phyloP scores from a whole-genome alignment of 2,329 filamentous ascomycete species.

The Penicillium sp. region DNA sequence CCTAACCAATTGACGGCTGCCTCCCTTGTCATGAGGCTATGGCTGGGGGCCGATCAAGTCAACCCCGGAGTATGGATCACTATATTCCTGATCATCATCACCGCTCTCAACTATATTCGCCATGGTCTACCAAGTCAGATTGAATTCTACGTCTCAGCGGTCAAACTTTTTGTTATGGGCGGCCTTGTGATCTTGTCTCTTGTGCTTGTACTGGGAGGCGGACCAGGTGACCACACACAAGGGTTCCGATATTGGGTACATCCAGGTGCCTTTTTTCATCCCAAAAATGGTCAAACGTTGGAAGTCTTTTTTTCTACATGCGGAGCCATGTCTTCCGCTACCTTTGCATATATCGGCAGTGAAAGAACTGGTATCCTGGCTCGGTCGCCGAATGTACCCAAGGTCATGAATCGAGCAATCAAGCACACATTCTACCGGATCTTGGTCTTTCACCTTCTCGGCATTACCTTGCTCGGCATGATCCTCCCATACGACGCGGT shows the following conservation, averaged over 20 bases:
- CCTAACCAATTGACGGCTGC: constrained; percentile 81
- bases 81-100: constrained; percentile 63
- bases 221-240: constrained; percentile 59
- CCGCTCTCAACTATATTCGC: constrained; percentile 66
- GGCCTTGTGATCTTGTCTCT: constrained; percentile 66
- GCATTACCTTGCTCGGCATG: constrained; percentile 74
- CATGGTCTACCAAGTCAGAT: constrained; percentile 68
- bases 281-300: constrained; percentile 33
- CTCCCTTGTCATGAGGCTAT: constrained; percentile 74
- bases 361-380: constrained; percentile 75
- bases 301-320: constrained; percentile 64
- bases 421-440: constrained; percentile 80
- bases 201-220: constrained; percentile 65
- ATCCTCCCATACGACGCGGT: constrained; percentile 68
- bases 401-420: constrained; percentile 73
- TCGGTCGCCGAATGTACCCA: constrained; percentile 74
- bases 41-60: constrained; percentile 64
- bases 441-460: constrained; percentile 74
- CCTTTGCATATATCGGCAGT: constrained; percentile 75
- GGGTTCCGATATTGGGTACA: constrained; percentile 67
- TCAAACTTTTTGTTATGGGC: constrained; percentile 68
- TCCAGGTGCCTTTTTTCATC: constrained; percentile 57
- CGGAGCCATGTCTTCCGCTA: constrained; percentile 71
- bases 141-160: constrained; percentile 58
- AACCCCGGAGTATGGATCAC: constrained; percentile 79